Evolutionary conservation across 306 rosid species (phyloP), one percentile per base, ranked within the genome.

Genomic region (Quercus rubra): DNA sequence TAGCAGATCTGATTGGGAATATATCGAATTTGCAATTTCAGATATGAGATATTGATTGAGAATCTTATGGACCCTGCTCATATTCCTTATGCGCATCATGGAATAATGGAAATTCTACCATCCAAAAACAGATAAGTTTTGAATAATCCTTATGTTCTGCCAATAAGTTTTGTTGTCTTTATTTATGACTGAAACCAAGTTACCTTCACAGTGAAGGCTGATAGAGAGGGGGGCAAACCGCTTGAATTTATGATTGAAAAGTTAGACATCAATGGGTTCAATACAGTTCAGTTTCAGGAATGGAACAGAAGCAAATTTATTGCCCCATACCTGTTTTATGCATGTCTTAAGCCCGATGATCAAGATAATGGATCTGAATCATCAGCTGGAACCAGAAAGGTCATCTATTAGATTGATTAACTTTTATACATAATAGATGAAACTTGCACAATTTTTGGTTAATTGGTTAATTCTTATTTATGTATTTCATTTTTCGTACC

Each of bases 31-130:
- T 78, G 79, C 70, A 71, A 78, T 86, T 90, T 71, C 88, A 95
- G 99, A 83, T 95, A 92, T 55, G 99, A 95, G 81, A 85, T 93
- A 56, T 80, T 95, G 91, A 90, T 88, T 66, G 99, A 95, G 82
- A 95, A 95, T 85, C 98, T 91, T 54, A 90, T 91, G 98, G 97
- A 90, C 81, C 99, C 98, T 83, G 84, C 98, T 57, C 98, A 93
- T 83, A 88, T 90, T 86, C 90, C 98, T 31, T 91, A 95, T 73
- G 92, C 99, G 10, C 97, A 91, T 81, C 85, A 89, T 80, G 88
- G 94, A 78, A 35, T 95, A 80, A 82, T 91, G 90, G 83, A 25
- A 79, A 63, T 83, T 74, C 87, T 49, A 30, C 6, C 74, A 75
- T 87, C 91, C 33, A 88, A 88, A 87, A 86, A 92, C 74, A 86